Percentiles rank a stretch among this genome's conserved stretches.
Evolutionary conservation across 2,329 filamentous ascomycete genomes (phyloP).

Genomic region (Fusarium ramigenum): DNA sequence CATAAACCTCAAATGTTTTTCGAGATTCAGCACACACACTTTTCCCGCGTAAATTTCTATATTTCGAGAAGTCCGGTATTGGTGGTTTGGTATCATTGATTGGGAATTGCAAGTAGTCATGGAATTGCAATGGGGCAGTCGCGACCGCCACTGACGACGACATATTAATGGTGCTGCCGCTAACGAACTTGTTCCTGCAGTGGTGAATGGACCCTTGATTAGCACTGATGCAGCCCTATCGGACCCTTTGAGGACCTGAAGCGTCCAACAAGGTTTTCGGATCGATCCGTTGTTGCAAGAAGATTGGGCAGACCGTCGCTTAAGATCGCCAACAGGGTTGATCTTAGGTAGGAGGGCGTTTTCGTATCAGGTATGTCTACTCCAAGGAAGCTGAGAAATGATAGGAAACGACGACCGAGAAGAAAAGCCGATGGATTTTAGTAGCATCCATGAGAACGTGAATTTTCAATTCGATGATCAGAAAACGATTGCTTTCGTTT

Average conservation of each 20-base stretch:
- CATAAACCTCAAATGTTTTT: constrained; percentile 45
- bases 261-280: constrained; percentile 20
- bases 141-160: constrained; percentile 21
- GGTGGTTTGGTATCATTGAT: constrained; percentile 28
- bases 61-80: constrained; percentile 43
- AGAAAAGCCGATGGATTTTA: background rate
- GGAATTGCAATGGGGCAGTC: constrained; percentile 23
- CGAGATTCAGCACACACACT: constrained; percentile 45
- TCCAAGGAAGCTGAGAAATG: background rate
- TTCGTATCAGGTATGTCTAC: constrained; percentile 3
- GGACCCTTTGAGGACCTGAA: constrained; percentile 25
- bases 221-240: constrained; percentile 37
- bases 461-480: background rate
- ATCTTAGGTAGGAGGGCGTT: constrained; percentile 1
- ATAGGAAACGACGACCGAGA: background rate
- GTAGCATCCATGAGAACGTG: background rate
- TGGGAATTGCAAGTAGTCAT: constrained; percentile 22
- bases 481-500: background rate
- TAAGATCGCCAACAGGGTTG: constrained; percentile 34
- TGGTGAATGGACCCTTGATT: constrained; percentile 23
- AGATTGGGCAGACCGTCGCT: constrained; percentile 17
- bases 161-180: constrained; percentile 19
- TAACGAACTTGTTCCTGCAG: constrained; percentile 35
- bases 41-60: constrained; percentile 48
- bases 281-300: constrained; percentile 24